Evolutionary conservation across 352 stramenopile genomes (phyloP).

Genomic region (Phytophthora brassicae): DNA sequence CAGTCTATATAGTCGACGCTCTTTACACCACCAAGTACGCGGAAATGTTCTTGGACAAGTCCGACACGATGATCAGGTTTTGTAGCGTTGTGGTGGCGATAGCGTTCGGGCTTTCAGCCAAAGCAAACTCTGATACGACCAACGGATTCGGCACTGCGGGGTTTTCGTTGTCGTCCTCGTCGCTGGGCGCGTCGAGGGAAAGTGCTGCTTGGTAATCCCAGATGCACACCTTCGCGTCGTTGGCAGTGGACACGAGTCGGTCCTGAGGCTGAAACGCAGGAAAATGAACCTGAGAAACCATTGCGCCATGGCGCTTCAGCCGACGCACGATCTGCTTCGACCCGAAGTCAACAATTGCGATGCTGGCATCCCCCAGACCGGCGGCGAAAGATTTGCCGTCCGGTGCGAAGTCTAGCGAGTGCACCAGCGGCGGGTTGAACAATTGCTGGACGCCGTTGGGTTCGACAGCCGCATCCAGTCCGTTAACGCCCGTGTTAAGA

Average conservation of each 20-base stretch:
- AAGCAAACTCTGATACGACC: constrained; percentile 48
- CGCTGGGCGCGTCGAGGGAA: constrained; percentile 16
- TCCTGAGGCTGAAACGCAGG: constrained; percentile 46
- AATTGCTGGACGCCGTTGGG: constrained; percentile 46
- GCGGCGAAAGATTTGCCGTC: constrained; percentile 68
- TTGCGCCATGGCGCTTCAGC: constrained; percentile 52
- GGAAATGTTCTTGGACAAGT: constrained; percentile 50
- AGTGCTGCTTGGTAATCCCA: constrained; percentile 60
- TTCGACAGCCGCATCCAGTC: constrained; percentile 13
- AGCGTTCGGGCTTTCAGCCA: constrained; percentile 55
- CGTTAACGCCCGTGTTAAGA: constrained; percentile 55
- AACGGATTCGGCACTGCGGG: constrained; percentile 27
- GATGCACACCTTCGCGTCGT: constrained; percentile 67
- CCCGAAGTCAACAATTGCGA: constrained; percentile 67
- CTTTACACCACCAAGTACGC: constrained; percentile 52
- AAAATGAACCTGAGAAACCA: constrained; percentile 71
- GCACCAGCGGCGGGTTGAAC: constrained; percentile 77
- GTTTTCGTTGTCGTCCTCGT: constrained; percentile 19
- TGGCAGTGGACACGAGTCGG: constrained; percentile 62
- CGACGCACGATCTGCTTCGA: constrained; percentile 52
- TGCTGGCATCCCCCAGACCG: constrained; percentile 62
- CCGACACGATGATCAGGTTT: constrained; percentile 53
- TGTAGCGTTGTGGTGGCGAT: constrained; percentile 55
- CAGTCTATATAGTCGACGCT: no score
- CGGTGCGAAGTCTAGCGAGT: constrained; percentile 60